Evolutionary conservation across 495 filamentous ascomycete genomes (phyloP), one percentile per base, ranked within the genome.

Genomic region (Penicillium subrubescens): DNA sequence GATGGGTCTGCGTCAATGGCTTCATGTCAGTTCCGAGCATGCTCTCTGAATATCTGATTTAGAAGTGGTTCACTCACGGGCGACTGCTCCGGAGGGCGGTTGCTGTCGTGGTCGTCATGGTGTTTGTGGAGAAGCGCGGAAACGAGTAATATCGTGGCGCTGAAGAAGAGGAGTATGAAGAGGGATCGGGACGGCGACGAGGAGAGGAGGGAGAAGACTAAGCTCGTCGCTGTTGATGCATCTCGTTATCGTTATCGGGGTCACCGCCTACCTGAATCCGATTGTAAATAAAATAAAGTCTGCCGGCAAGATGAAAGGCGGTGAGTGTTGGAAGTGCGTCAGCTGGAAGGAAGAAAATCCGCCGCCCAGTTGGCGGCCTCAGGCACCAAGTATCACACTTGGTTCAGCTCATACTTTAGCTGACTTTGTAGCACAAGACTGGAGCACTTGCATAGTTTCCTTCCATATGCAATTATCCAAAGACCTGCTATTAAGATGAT

Each of bases 61-160:
- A 12, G 10, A 37, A 41, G 23, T 15, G 21, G 4, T 34, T 59
- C 17, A 80, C 79, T 67, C 76, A 87, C 77, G 91, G 90, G 66
- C 84, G 81, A 61, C 85, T 87, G 77, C 88, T 92, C 76, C 93
- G 89, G 55, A 91, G 85, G 57, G 89, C 84, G 8, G 84, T 84
- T 12, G 80, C 73, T 19, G 90, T 88, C 62, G 92, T 88, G 41
- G 91, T 92, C 58, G 92, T 91, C 92, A 95, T 95, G 33, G 56
- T 82, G 72, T 60, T 48, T 12, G 46, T 25, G 15, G 1, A 17
- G 14, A 15, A 19, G 51, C 23, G 21, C 19, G 11, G 7, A 34
- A 44, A n/a, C 33, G 1, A 17, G 52, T 52, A 62, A 62, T 66
- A 21, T 6, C 25, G 51, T 29, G 15, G 29, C 27, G 51, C 15